Percentiles rank a stretch among this genome's conserved stretches.
phyloP scores from a whole-genome alignment of 768 basidiomycete genomes.

The Russula brevipes region DNA sequence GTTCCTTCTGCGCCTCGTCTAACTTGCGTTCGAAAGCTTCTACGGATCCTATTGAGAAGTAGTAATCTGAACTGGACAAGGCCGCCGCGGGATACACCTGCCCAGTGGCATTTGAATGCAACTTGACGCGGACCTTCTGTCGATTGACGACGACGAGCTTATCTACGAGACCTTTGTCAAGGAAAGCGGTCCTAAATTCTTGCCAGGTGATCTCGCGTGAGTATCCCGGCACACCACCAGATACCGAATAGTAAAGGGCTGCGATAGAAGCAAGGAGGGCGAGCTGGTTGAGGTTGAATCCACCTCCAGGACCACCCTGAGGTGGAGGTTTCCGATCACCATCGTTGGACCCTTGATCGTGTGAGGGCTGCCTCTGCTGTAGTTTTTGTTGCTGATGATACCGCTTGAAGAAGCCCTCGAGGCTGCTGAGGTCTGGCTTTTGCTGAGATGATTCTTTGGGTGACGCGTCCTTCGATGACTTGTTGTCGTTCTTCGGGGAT shows the following conservation, averaged over 20 bases:
- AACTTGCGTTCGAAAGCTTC: constrained; percentile 96
- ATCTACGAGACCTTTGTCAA: constrained; percentile 94
- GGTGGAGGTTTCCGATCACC: constrained; percentile 47
- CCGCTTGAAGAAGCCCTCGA: constrained; percentile 28
- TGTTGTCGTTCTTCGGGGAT: constrained; percentile 3
- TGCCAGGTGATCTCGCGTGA: constrained; percentile 98
- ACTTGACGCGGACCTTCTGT: constrained; percentile 82
- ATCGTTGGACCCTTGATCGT: constrained; percentile 33
- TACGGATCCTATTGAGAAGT: constrained; percentile 96
- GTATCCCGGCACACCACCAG: constrained; percentile 41
- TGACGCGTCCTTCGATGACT: constrained; percentile 20
- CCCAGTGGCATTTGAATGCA: constrained; percentile 85
- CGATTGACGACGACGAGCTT: constrained; percentile 90
- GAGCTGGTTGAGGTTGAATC: constrained; percentile 52
- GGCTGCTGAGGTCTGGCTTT: constrained; percentile 28
- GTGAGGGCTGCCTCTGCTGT: constrained; percentile 27
- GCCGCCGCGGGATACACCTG: constrained; percentile 63
- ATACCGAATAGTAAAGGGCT: constrained; percentile 61
- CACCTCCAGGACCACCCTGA: constrained; percentile 40
- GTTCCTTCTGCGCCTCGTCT: constrained; percentile 87
- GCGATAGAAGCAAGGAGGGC: constrained; percentile 54
- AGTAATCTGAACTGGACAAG: constrained; percentile 59
- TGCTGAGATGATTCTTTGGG: neutral
- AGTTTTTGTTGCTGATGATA: constrained; percentile 25
- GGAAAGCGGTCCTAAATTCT: constrained; percentile 95